phyloP scores from a whole-genome alignment of 192 early-diverging fungal genomes.

The Gonapodya sp. region DNA sequence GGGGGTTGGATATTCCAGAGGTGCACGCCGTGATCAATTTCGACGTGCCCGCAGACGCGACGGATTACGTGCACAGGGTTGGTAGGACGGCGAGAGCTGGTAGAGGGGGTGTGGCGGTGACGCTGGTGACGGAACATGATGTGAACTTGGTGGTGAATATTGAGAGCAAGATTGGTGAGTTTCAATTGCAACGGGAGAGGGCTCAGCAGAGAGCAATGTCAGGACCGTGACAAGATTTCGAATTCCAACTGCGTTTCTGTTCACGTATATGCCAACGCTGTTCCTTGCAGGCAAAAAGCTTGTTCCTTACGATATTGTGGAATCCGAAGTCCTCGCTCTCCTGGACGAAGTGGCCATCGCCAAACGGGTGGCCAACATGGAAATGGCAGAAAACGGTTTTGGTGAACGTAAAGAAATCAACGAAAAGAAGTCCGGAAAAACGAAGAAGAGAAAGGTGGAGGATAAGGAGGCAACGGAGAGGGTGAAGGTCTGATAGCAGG shows the following conservation, averaged over 20 bases:
- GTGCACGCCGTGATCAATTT: slow-evolving; percentile 91
- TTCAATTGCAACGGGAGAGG: neutral
- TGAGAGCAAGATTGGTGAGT: slow-evolving; percentile 67
- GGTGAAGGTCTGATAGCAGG: neutral
- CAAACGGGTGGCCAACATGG: slow-evolving; percentile 79
- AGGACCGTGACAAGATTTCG: too few relatives aligned
- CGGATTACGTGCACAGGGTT: slow-evolving; percentile 96
- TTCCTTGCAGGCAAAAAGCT: slow-evolving; percentile 59
- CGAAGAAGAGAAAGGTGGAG: neutral
- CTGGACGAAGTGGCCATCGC: slow-evolving; percentile 79
- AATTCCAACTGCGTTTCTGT: neutral
- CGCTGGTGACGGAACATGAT: slow-evolving; percentile 73
- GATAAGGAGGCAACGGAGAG: neutral
- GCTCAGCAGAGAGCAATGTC: neutral
- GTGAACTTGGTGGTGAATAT: slow-evolving; percentile 83
- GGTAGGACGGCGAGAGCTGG: slow-evolving; percentile 98
- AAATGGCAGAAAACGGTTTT: slow-evolving; percentile 49
- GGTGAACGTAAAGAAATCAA: slow-evolving; percentile 46
- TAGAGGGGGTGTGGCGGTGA: slow-evolving; percentile 76
- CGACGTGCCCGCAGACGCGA: slow-evolving; percentile 88
- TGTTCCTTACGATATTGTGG: slow-evolving; percentile 61
- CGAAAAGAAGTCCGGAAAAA: slow-evolving; percentile 40
- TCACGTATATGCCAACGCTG: neutral
- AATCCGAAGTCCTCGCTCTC: slow-evolving; percentile 73
- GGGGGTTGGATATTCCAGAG: slow-evolving; percentile 94